Conservation (phyloP, 805 yeast species). For the Metschnikowia chrysomelidarum region DNA sequence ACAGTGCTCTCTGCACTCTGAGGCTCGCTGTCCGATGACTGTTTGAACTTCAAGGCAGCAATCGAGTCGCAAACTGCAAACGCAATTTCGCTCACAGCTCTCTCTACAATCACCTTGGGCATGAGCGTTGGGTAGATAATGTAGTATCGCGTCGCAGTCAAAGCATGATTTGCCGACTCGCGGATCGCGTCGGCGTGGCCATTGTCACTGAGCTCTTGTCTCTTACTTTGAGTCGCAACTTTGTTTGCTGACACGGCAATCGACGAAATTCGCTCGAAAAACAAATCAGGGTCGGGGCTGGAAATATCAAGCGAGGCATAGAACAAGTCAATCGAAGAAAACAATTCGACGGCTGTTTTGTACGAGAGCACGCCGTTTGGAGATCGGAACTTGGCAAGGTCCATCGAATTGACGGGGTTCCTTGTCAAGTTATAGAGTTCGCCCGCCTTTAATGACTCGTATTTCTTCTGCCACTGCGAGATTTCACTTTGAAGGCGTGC, state of each 20-base stretch:
- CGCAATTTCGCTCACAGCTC: slow-evolving; percentile 72
- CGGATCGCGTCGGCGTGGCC: slow-evolving; percentile 48
- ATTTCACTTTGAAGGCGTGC: slow-evolving; percentile 29
- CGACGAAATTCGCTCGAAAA: slow-evolving; percentile 53
- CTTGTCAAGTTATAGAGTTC: slow-evolving; percentile 23
- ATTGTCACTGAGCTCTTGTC: slow-evolving; percentile 14
- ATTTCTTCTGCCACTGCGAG: slow-evolving; percentile 50
- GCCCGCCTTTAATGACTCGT: slow-evolving; percentile 46
- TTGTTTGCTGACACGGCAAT: slow-evolving; percentile 48
- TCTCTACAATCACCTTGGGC: slow-evolving; percentile 69
- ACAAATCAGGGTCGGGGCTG: slow-evolving; percentile 31
- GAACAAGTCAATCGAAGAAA: slow-evolving; percentile 48
- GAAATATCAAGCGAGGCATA: slow-evolving; percentile 31
- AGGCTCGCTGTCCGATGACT: slow-evolving; percentile 4
- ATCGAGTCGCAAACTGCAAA: slow-evolving; percentile 63
- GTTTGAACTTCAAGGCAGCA: slow-evolving; percentile 49
- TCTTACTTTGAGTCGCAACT: slow-evolving; percentile 34
- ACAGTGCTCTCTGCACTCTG: neutral
- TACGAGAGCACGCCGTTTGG: slow-evolving; percentile 48
- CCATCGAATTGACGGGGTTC: slow-evolving; percentile 19
- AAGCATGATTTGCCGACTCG: slow-evolving; percentile 68
- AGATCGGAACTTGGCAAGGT: slow-evolving; percentile 30
- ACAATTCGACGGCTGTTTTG: slow-evolving; percentile 44
- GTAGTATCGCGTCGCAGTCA: slow-evolving; percentile 75
- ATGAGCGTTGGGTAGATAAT: slow-evolving; percentile 60